A percentile compares a stretch with the other conserved stretches of the same genome.
Conservation (phyloP, 345 rosid species). For the Corymbia maculata region DNA sequence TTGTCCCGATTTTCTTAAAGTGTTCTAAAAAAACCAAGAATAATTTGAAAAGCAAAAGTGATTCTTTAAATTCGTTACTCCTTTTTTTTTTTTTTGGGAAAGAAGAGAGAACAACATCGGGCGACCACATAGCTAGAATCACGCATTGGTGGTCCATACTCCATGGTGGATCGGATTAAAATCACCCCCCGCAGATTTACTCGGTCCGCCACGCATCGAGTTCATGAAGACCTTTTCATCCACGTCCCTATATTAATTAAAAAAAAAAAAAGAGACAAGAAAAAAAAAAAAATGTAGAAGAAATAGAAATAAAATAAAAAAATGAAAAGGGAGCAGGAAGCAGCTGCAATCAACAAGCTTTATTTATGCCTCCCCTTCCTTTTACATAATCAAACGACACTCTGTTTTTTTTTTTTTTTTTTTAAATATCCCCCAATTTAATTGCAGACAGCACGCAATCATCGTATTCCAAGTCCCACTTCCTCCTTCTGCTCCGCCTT, state of each 20-base stretch:
- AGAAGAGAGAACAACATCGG: background rate
- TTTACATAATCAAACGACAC: background rate
- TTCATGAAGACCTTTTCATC: background rate
- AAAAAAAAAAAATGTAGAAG: background rate
- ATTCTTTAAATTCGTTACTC: background rate
- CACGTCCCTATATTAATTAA: too few relatives aligned
- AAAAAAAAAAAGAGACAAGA: background rate
- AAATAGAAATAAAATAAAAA: background rate
- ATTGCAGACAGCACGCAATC: background rate
- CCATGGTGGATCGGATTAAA: background rate
- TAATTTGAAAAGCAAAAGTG: background rate
- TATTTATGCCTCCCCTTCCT: background rate
- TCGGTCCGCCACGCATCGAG: background rate
- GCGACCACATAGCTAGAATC: background rate
- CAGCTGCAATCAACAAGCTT: background rate
- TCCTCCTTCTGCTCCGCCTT: background rate
- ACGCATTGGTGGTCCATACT: background rate
- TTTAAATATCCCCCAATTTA: background rate
- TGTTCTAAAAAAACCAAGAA: background rate
- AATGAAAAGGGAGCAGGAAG: background rate
- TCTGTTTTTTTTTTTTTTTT: rapidly evolving
- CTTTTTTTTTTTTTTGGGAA: rapidly evolving
- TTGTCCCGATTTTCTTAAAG: rapidly evolving
- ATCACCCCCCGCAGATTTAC: background rate
- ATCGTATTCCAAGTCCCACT: background rate